Conservation (phyloP, 2,329 filamentous ascomycete species). For the Fusarium foetens region DNA sequence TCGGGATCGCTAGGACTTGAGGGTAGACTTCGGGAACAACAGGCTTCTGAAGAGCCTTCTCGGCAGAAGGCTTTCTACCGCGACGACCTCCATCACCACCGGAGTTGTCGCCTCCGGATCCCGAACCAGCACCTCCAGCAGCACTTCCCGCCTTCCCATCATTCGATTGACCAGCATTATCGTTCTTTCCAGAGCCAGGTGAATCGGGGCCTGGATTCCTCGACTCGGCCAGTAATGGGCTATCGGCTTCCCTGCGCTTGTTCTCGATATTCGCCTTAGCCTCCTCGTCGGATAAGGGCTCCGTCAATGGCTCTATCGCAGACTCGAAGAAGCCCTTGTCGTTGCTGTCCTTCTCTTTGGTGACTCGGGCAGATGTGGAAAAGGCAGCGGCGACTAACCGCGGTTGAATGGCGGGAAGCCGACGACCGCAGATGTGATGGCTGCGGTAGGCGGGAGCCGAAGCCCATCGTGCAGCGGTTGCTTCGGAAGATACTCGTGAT, state of each 20-base stretch:
- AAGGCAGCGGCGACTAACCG: constrained; percentile 48
- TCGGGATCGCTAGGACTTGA: constrained; percentile 96
- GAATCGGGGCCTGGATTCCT: constrained; percentile 56
- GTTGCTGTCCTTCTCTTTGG: constrained; percentile 52
- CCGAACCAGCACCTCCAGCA: constrained; percentile 62
- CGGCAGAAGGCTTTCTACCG: constrained; percentile 75
- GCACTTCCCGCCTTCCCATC: constrained; percentile 69
- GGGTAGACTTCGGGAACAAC: constrained; percentile 95
- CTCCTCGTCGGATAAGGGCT: constrained; percentile 64
- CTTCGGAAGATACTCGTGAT: constrained; percentile 40
- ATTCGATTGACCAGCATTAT: constrained; percentile 49
- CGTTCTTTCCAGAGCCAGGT: constrained; percentile 58
- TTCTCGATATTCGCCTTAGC: constrained; percentile 62
- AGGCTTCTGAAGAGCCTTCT: constrained; percentile 85
- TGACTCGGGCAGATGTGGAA: constrained; percentile 49
- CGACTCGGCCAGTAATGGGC: constrained; percentile 60
- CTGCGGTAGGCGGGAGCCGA: constrained; percentile 43
- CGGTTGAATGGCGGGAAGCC: constrained; percentile 45
- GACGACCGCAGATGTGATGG: constrained; percentile 48
- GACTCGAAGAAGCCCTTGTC: constrained; percentile 64
- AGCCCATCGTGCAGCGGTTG: constrained; percentile 43
- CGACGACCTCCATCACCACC: constrained; percentile 73
- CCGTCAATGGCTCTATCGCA: constrained; percentile 52
- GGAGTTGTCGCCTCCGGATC: constrained; percentile 65
- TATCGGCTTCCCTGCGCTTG: constrained; percentile 54